phyloP scores from a whole-genome alignment of 345 rosid species.

The Camelina laxa region DNA sequence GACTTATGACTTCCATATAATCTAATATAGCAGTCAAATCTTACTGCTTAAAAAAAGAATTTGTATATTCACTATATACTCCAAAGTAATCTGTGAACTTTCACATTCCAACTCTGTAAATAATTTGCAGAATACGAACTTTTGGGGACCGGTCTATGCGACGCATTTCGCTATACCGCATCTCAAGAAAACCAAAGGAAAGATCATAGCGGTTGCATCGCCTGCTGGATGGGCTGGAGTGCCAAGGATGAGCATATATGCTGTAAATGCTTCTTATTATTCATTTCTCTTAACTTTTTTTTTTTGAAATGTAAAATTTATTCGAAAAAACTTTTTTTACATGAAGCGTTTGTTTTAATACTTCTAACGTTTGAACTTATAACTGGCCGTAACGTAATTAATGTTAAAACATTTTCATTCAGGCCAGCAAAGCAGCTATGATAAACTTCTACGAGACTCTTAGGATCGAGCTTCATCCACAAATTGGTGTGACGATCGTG shows the following conservation, averaged over 20 bases:
- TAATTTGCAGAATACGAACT: slow-evolving; percentile 52
- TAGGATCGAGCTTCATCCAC: slow-evolving; percentile 54
- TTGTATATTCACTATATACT: not conserved
- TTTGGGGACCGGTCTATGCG: slow-evolving; percentile 64
- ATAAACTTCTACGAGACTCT: slow-evolving; percentile 54
- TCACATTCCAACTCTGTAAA: not conserved
- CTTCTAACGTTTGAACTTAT: not conserved
- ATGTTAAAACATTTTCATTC: not conserved
- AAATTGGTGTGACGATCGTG: slow-evolving; percentile 51
- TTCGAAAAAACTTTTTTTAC: too few relatives aligned
- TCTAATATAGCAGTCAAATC: not conserved
- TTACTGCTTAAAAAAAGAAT: too few relatives aligned
- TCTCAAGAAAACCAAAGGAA: slow-evolving; percentile 54
- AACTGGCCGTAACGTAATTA: not conserved
- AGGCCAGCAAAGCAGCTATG: slow-evolving; percentile 73
- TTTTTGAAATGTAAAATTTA: not conserved
- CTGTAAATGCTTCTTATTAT: slow-evolving; percentile 34
- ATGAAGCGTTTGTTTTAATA: too few relatives aligned
- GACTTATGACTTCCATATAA: not conserved
- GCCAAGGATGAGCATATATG: slow-evolving; percentile 56
- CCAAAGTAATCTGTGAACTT: not conserved
- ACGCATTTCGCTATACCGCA: slow-evolving; percentile 59
- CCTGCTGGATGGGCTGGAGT: slow-evolving; percentile 49
- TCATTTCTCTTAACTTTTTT: not conserved
- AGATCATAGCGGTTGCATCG: slow-evolving; percentile 57